Base-by-base conservation (phyloP, 495 filamentous ascomycete genomes). In the Letharia lupina region DNA sequence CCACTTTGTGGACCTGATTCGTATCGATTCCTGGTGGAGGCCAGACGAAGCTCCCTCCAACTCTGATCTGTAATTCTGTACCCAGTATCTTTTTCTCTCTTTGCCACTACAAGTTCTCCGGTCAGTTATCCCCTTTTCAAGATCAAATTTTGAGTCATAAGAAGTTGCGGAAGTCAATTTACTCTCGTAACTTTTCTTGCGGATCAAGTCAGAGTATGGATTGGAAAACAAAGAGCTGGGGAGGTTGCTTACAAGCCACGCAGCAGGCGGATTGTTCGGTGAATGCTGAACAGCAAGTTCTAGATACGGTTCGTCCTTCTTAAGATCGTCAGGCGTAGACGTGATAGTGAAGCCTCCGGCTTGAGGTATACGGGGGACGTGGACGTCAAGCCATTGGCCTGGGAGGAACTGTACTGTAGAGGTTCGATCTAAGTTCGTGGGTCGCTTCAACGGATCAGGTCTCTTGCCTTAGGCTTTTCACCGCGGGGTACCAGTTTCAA, bases 331-430 rank as follows among this genome's bases (percentile, higher is more conserved):
- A 11, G 69, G 66, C 16, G 72, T 71, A 42, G 73, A 69, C 16
- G 73, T 72, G 41, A 73, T 66, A 3, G 71, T 71, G 41, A 73
- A 73, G 60, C 71, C 71, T 7, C 71, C 71, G 6, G 69, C 69
- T 64, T 67, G 65, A 37, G 42, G 37, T 23, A 73, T 9, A 13
- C 56, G 48, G 11, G 71, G 69, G 13, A 71, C 28, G 12, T 65
- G 63, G 9, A 93, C 85, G 72, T 97, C 93, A 62, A 97, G 81
- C 91, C 91, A 97, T 81, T 96, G 93, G 44, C 93, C 93, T 2
- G 93, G 88, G 39, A 87, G 77, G 75, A 93, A 94, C 83, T 86
- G 66, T 62, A 70, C 68, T 65, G 45, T 41, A 50, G 60, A 63
- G 12, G 18, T 70, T 50, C 67, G 62, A 54, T 68, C 23, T 50